Evolutionary conservation across 2,329 filamentous ascomycete genomes (phyloP), one percentile per base, ranked within the genome.

Genomic region (Dothideomycetidae sp.): DNA sequence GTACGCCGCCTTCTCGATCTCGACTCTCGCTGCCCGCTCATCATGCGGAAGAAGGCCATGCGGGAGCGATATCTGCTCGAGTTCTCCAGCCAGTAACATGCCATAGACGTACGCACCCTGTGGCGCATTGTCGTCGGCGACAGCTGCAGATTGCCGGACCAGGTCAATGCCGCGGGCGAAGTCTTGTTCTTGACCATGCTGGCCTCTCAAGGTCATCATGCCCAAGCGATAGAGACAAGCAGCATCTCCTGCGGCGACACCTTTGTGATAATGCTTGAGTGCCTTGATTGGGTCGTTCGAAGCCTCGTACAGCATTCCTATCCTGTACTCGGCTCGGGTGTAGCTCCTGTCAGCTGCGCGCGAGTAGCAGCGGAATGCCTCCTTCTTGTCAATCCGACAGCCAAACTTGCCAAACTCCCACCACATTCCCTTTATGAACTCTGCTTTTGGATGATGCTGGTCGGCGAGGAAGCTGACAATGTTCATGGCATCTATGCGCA

Each of bases 241-340:
- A 11, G 90, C 93, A 60, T 98, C 90, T 15, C 78, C 76, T 48
- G 78, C 65, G 34, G 75, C 71, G 34, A 90, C 76, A 34, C 90
- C 90, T 33, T 73, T 71, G 46, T 84, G 75, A 59, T 96, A 98
- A 58, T 96, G 86, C 51, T 79, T 77, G 52, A 94, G 76, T 4
- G 90, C 90, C 57, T 93, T 94, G 44, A 78, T 71, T 42, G 85
- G 78, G 52, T 98, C 88, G 53, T 93, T 93, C 3, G 85, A 88
- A 56, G 81, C 85, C 61, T 98, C 90, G 55, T 86, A 96, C 40
- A 94, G 80, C 88, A 96, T 98, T 44, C 90, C 90, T 62, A 98
- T 93, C 32, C 90, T 76, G 58, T 98, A 98, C 58, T 96, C 84
- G 13, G 90, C 86, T 49, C 90, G 71, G 14, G 79, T 75, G 60